phyloP scores from a whole-genome alignment of 768 basidiomycete genomes.

The Leccinum subgranulosum region DNA sequence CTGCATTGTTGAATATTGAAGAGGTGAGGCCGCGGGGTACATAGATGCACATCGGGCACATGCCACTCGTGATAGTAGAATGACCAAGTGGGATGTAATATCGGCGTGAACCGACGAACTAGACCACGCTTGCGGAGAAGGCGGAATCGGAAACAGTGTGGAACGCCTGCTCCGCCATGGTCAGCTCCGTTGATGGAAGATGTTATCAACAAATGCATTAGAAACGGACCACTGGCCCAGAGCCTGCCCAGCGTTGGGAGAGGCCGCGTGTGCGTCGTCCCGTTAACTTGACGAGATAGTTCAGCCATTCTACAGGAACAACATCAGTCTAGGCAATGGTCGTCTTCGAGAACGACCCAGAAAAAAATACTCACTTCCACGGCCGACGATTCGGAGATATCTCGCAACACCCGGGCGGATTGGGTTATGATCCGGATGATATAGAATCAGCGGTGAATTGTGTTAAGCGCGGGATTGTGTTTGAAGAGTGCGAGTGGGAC shows the following conservation, averaged over 20 bases:
- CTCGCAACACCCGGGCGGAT: background rate
- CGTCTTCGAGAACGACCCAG: background rate
- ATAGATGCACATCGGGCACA: background rate
- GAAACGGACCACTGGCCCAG: too few relatives aligned
- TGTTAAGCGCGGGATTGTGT: background rate
- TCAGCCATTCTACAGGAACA: background rate
- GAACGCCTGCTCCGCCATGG: background rate
- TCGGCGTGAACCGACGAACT: background rate
- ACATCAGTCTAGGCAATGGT: background rate
- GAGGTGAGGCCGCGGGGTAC: too few relatives aligned
- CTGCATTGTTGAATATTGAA: too few relatives aligned
- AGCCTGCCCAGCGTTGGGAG: background rate
- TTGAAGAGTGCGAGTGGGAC: too few relatives aligned
- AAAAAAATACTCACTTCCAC: background rate
- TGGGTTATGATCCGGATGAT: background rate
- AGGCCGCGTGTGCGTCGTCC: background rate
- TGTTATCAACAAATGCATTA: too few relatives aligned
- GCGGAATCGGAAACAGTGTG: background rate
- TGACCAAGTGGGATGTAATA: background rate
- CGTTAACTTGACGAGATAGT: background rate
- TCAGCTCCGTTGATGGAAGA: background rate
- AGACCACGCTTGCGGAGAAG: background rate
- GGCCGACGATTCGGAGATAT: background rate
- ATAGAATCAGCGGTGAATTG: background rate
- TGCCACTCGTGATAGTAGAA: background rate